A percentile compares a stretch with the other conserved stretches of the same genome.
These are phyloP conservation scores for Eutypella sp. DNA, from an alignment of 2,329 filamentous ascomycete genomes.

Conservation along the genomic window DNA sequence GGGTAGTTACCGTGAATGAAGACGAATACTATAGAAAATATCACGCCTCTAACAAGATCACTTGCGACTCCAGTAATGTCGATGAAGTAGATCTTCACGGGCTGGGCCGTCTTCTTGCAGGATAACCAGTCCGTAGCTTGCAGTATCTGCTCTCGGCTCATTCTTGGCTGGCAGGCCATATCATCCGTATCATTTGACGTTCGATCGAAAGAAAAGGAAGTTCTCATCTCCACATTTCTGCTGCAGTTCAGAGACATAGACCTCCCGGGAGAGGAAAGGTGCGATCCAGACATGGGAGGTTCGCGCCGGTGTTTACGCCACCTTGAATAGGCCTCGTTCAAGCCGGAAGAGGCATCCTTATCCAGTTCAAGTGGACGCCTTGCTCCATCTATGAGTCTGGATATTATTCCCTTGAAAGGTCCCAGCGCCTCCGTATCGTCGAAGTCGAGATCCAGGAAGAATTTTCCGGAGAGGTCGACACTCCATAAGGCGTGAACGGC, in stretches of 20 bases:
- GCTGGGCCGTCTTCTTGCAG: neutral
- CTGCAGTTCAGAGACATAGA: neutral
- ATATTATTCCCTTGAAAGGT: slow-evolving; percentile 4
- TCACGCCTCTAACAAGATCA: slow-evolving; percentile 3
- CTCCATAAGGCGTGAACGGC: slow-evolving; percentile 2
- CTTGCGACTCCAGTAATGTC: slow-evolving; percentile 1
- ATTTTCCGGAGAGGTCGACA: slow-evolving; percentile 1
- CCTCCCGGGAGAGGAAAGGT: neutral
- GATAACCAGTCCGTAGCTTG: neutral
- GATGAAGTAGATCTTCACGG: neutral
- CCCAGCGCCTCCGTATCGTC: slow-evolving; percentile 4
- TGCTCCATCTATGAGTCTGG: slow-evolving; percentile 3
- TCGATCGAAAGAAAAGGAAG: neutral
- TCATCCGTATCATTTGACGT: neutral
- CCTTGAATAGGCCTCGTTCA: slow-evolving; percentile 1
- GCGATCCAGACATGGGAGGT: neutral
- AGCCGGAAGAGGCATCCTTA: neutral
- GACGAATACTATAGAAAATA: slow-evolving; percentile 4
- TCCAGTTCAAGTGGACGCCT: slow-evolving; percentile 1
- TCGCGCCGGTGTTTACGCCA: slow-evolving; percentile 1
- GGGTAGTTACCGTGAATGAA: slow-evolving; percentile 3
- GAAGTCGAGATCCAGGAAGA: slow-evolving; percentile 3
- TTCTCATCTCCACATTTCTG: neutral
- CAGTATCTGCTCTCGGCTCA: neutral
- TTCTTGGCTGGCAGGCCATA: neutral